Evolutionary conservation across 768 basidiomycete species (phyloP).

Genomic region (Rubroboletus pulcherrimus): DNA sequence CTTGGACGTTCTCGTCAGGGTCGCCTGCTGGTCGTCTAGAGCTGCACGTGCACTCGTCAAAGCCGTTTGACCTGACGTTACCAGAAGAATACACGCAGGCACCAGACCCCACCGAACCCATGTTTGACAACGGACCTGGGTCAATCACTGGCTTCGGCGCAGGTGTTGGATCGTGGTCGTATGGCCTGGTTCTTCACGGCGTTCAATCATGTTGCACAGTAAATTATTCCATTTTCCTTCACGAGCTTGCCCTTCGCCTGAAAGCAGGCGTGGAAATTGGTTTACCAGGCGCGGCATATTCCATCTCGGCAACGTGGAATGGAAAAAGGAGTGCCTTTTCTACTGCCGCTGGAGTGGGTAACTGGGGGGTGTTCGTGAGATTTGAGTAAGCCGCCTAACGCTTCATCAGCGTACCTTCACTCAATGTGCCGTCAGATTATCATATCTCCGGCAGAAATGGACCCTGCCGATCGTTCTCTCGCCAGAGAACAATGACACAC

Average conservation of each 20-base stretch:
- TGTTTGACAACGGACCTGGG: slow-evolving; percentile 34
- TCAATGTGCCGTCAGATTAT: slow-evolving; percentile 36
- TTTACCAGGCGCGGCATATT: slow-evolving; percentile 41
- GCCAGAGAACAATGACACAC: slow-evolving; percentile 39
- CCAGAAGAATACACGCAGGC: slow-evolving; percentile 21
- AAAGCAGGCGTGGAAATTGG: slow-evolving; percentile 50
- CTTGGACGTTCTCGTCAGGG: slow-evolving; percentile 26
- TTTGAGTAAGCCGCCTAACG: slow-evolving; percentile 43
- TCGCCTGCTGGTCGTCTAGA: slow-evolving; percentile 30
- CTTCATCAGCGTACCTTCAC: slow-evolving; percentile 13
- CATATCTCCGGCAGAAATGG: slow-evolving; percentile 56
- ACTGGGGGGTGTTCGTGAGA: slow-evolving; percentile 47
- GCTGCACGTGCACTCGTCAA: slow-evolving; percentile 42
- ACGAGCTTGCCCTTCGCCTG: slow-evolving; percentile 53
- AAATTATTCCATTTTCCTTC: slow-evolving; percentile 49
- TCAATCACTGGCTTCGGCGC: slow-evolving; percentile 50
- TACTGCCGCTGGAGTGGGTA: slow-evolving; percentile 41
- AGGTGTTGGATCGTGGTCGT: slow-evolving; percentile 44
- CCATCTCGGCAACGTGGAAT: slow-evolving; percentile 48
- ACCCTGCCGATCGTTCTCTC: slow-evolving; percentile 57
- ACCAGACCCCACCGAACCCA: slow-evolving; percentile 22
- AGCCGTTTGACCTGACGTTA: slow-evolving; percentile 34
- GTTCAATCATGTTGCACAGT: slow-evolving; percentile 46
- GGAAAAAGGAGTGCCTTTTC: slow-evolving; percentile 42
- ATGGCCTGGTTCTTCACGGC: slow-evolving; percentile 47